Evolutionary conservation across 2,329 filamentous ascomycete genomes (phyloP), one percentile per base, ranked within the genome.

Genomic region (Penicillium sp.): DNA sequence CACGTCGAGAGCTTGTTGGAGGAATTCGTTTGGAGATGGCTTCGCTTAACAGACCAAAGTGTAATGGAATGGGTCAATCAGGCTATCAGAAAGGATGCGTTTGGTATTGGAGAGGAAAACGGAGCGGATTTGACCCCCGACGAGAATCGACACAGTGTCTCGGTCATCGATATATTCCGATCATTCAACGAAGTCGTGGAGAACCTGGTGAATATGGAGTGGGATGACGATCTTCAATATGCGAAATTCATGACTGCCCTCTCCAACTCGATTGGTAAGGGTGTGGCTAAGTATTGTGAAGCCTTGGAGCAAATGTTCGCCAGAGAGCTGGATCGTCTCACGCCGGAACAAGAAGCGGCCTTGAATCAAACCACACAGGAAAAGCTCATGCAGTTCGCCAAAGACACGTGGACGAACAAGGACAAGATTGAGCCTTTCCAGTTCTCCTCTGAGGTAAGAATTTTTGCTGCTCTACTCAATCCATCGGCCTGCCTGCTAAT

Each of bases 161-260:
- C 93, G 14, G 86, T 96, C 7, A 89, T 97, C 58, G 94, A 99
- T 71, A 87, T 96, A 39, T 97, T 97, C 77, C 87, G 90, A 64
- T 87, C 95, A 1, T 97, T 97, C 80, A 95, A 92, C 66, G 90
- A 97, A 75, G 90, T 89, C 16, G 86, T 95, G 31, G 89, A 97
- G 60, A 91, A 95, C 66, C 86, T 99, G 51, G 87, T 90, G 50
- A 81, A 91, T 63, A 81, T 99, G 10, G 86, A 92, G 56, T 99
- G 94, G 94, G 89, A 92, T 60, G 91, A 97, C 70, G 91, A 96
- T 67, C 81, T 96, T 33, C 92, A 96, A 62, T 90, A 96, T 70
- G 93, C 94, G 34, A 91, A 92, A 58, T 99, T 99, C 75, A 97
- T 97, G 92, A 99, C 94, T 14, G 86, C 91, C 2, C 79, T 97